These are phyloP conservation scores for Alternaria sp. DNA, from an alignment of 2,329 filamentous ascomycete genomes.

Conservation along the genomic window DNA sequence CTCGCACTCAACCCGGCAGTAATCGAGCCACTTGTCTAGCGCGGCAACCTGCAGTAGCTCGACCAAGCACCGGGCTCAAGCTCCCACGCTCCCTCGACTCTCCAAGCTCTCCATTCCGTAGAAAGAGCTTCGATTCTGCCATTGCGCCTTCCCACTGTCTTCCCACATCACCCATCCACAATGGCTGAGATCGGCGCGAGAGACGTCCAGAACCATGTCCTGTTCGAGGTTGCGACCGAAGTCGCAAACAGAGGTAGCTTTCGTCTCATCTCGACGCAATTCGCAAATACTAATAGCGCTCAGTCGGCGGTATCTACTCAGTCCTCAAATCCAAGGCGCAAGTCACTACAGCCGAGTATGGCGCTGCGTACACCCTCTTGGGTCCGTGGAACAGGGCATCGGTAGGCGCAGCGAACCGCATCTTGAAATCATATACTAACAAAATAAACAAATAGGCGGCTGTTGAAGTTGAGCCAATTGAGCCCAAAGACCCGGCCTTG, in stretches of 20 bases:
- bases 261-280: conserved; percentile 13
- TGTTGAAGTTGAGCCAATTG: conserved; percentile 96
- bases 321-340: conserved; percentile 99
- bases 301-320: conserved; percentile 98
- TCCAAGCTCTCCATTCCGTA: conserved; percentile 28
- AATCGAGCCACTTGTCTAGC: conserved; percentile 41
- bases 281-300: conserved; percentile 26
- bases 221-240: conserved; percentile 97
- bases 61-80: conserved; percentile 36
- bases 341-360: conserved; percentile 98
- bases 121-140: conserved; percentile 20
- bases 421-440: conserved; percentile 25
- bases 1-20: conserved; percentile 27
- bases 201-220: conserved; percentile 92
- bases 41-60: conserved; percentile 39
- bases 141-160: conserved; percentile 17
- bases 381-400: conserved; percentile 92
- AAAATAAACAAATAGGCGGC: conserved; percentile 70
- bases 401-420: conserved; percentile 61
- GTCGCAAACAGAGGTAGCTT: conserved; percentile 89
- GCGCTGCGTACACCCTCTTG: conserved; percentile 93
- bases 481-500: conserved; percentile 81
- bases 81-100: conserved; percentile 30
- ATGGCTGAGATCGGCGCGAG: conserved; percentile 49
- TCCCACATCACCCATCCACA: conserved; percentile 24